Evolutionary conservation across 2,329 filamentous ascomycete genomes (phyloP), one percentile per base, ranked within the genome.

Genomic region (Diaporthe ampelina): DNA sequence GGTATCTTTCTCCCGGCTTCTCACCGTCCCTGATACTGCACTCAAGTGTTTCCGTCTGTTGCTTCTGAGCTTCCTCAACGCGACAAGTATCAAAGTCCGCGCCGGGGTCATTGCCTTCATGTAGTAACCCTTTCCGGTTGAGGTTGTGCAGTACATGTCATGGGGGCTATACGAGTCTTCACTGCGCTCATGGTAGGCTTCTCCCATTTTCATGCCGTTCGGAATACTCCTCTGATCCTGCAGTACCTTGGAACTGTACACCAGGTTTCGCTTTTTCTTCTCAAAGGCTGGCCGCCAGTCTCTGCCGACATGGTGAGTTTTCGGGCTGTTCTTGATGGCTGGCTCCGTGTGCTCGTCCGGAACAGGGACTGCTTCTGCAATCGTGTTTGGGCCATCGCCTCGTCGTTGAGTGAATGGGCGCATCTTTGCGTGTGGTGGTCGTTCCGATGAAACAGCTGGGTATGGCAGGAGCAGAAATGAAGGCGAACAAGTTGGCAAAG

Each of bases 201-300:
- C 26, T 26, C 43, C 61, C 29, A n/a, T 50, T 21, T 37, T 15
- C 29, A 24, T 4, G 26, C 15, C 21, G 26, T 17, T 17, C 29
- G 13, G 9, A 7, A 37, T 8, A 11, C 45, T 48, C 6, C 10
- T 6, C 26, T 10, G 26, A 2, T 21, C 19, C 21, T 6, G 19
- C 2, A 29, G 50, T 7, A 3, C 43, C 29, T 21, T 21, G 2
- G 35, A 67, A 24, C 11, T 67, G 43, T 67, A 37, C 43, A 37
- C 10, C 45, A 50, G 19, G 29, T 40, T 1, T 67, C 50, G 11
- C 19, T 19, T 24, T 35, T 37, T 67, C 29, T 52, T 0, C 0
- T 67, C 43, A 45, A 67, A 11, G 1, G 15, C 61, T 37, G 43
- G 61, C 1, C 45, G 61, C 61, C 61, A 67, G 61, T 67, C 45